Conservation (phyloP, 805 yeast species). For the Spathaspora passalidarum region DNA sequence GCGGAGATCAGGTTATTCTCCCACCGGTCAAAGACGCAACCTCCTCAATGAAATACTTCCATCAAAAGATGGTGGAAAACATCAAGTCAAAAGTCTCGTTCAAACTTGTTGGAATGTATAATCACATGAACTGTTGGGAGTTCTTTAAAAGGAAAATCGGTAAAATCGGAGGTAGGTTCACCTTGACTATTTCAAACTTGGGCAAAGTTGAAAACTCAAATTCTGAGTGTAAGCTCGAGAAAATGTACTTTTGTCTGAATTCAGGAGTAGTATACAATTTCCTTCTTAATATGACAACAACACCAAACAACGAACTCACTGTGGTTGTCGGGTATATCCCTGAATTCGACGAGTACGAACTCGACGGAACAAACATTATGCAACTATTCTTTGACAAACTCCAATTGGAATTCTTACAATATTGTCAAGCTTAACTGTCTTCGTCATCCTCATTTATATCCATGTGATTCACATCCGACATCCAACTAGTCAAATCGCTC, state of each 20-base stretch:
- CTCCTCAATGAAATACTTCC: constrained; percentile 8
- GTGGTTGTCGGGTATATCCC: constrained; percentile 13
- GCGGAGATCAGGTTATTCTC: constrained; percentile 9
- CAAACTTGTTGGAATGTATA: constrained; percentile 11
- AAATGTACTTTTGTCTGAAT: constrained; percentile 17
- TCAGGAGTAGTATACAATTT: constrained; percentile 14
- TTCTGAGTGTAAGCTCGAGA: constrained; percentile 10
- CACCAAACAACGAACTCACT: constrained; percentile 15
- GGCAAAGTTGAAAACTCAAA: constrained; percentile 12
- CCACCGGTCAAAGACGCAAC: constrained; percentile 7
- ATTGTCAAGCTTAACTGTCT: background rate
- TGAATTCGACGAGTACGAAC: constrained; percentile 8
- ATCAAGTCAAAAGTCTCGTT: constrained; percentile 11
- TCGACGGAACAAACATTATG: constrained; percentile 5
- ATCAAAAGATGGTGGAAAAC: constrained; percentile 7
- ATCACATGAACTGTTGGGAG: constrained; percentile 11
- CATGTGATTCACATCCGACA: constrained; percentile 4
- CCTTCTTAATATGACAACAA: constrained; percentile 12
- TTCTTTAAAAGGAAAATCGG: constrained; percentile 11
- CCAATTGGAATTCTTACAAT: background rate
- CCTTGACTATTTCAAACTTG: constrained; percentile 19
- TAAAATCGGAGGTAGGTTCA: constrained; percentile 10
- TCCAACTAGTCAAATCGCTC: constrained; percentile 1
- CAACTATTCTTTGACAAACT: constrained; percentile 5
- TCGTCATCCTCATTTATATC: background rate